Base-by-base conservation (phyloP, 371 early-diverging fungal species). In the Phascolomyces articulosus region DNA sequence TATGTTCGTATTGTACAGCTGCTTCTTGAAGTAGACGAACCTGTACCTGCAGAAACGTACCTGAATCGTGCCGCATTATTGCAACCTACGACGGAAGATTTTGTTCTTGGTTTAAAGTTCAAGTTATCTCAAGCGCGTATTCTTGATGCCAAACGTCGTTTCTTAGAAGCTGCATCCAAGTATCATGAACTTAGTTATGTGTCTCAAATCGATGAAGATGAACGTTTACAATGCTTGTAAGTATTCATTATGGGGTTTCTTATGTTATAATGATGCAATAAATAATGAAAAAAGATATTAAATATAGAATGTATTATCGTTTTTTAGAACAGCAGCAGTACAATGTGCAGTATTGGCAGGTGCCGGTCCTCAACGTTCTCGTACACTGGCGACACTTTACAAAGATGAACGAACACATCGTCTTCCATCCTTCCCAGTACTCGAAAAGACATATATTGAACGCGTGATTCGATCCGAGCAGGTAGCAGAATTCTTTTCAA, bases 381-480 rank as follows among this genome's bases (percentile, higher is more conserved):
- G 97, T 24, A 85, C 91, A 71, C 82, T 97, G 28, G 94, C 96
- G 0, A 93, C 91, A 4, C 79, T 97, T n/a, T 94, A 95, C 80
- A 95, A 94, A 68, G 96, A 96, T 64, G 95, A 94, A 56, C 87
- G 96, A 51, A 87, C 91, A 21, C 90, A 86, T 44, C 80, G 83
- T 24, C 77, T 89, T 4, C 73, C 88, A 2, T 84, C 85, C 28
- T 91, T 86, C 59, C 80, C 89, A 10, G 87, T 97, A 23, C 73
- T 97, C 38, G 94, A 95, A 72, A 96, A 95, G 75, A 95, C 96
- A 85, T 95, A 94, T 62, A 76, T 96, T 49, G 95, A 92, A 69
- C 91, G 95, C 4, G 88, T 96, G 4, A 87, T 96, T 53, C 85
- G 89, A 38, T 79, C 84, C 8, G 70, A 84, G 11, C 93, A 95